Base-by-base conservation (phyloP, 331 rosid genomes). In the Malus hybrid region DNA sequence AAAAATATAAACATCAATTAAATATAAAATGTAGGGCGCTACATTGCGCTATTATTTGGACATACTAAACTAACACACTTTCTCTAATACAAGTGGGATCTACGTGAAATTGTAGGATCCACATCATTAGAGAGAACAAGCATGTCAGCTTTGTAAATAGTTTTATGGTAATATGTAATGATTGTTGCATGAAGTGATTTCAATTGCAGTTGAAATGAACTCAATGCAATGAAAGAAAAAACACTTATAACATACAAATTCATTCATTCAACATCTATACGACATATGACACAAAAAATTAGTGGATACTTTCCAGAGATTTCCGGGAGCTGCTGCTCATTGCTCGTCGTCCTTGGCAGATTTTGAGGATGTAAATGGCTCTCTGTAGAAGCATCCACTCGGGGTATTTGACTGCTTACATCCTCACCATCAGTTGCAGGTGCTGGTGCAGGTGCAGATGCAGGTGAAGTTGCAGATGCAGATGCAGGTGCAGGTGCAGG, bases 261-360 rank as follows among this genome's bases (percentile, higher is more conserved):
- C 53, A 15, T 53, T 53, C 42, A 52, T 13, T 53, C 42, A 70
- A 70, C 63, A 50, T 70, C 19, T 50, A 52, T 29, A 52, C n/a
- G 60, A 29, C 74, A 34, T 16, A 70, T 10, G 63, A 11, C 12
- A 16, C 46, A 20, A 42, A 65, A 69, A 16, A 63, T 34, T 18
- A 64, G 26, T 42, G 64, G 85, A 77, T 73, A 77, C 79, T 29
- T 19, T 68, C 63, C 46, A 3, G 32, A 20, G 24, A 68, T 19
- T 39, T 50, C 13, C 48, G 3, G 56, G 28, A 53, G 36, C 77
- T 71, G 44, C 48, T 57, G 53, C 7, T 48, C 63, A 26, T 34
- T 19, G 9, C 56, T 67, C 42, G 26, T 26, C 36, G n/a, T 50
- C 71, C 63, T 63, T 18, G 44, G 63, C 28, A 28, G 39, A 69